Evolutionary conservation across 352 stramenopile species (phyloP), one percentile per base, ranked within the genome.

Genomic region (Aphanomyces stellatus): DNA sequence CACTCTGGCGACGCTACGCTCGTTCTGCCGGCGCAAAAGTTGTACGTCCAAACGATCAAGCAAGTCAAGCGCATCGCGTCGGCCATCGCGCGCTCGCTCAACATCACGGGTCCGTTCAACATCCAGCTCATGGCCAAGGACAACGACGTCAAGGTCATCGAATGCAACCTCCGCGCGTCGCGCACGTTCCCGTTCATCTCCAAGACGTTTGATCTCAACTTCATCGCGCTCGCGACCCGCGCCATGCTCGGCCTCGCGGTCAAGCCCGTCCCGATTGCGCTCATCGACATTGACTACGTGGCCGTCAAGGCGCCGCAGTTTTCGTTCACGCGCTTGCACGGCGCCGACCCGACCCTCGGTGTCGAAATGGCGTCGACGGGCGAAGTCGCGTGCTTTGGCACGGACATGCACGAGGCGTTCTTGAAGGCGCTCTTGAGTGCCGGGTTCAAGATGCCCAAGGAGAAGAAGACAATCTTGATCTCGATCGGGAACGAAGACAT

Each of bases 181-280:
- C 93, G 97, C 69, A 99, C 96, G 40, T 99, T 99, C 84, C 97
- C 97, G 37, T 99, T 99, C 83, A 96, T 99, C 61, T 98, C 91
- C 70, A 99, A 99, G 83, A 99, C 97, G 19, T 94, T 99, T 64
- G 91, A 98, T 70, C 77, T 93, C 59, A 98, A 99, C 76, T 99
- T 99, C 72, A 99, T 99, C 79, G 96, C 94, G 62, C 78, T 98
- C 49, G 96, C 98, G 25, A 99, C 96, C 27, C 91, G 90, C 74
- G 93, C 89, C 53, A 98, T 98, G 91, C 79, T 97, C 42, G 89
- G 91, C n/a, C 63, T 95, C 42, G 79, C 81, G 19, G 83, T 93
- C 51, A 91, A 96, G 71, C 93, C 93, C 34, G 97, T 98, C 80
- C 95, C 94, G 40, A 98, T 99, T 71, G 93, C 91, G 27, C 78